phyloP scores from a whole-genome alignment of 108 stramenopile genomes.

The Schizochytrium sp. region DNA sequence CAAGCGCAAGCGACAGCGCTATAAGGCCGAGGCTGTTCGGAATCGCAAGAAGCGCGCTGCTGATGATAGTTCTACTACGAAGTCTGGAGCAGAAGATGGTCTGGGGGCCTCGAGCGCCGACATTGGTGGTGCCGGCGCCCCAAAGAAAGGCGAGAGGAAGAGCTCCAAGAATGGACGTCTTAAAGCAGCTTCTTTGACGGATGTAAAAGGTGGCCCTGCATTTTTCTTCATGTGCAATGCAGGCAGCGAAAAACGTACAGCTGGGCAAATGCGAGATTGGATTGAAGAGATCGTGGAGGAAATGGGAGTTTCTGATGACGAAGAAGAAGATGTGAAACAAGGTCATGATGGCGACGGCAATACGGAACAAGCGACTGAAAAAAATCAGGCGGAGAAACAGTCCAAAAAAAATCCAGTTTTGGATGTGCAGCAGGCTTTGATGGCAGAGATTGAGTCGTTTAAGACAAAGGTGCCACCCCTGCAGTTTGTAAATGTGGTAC shows the following conservation, averaged over 20 bases:
- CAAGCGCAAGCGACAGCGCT: slow-evolving; percentile 51
- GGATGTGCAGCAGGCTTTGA: slow-evolving; percentile 2
- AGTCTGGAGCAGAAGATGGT: too few species aligned
- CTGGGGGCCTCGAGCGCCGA: too few species aligned
- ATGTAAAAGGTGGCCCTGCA: slow-evolving; percentile 2
- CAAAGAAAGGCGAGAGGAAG: not conserved
- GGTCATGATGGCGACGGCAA: not conserved
- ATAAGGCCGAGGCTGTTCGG: slow-evolving; percentile 35
- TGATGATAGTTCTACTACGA: not conserved
- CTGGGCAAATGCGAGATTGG: slow-evolving; percentile 26
- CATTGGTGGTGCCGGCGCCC: too few species aligned
- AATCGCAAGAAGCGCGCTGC: not conserved
- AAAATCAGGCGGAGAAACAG: too few species aligned
- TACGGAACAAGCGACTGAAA: too few species aligned
- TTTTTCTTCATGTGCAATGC: slow-evolving; percentile 3
- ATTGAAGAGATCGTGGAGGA: slow-evolving; percentile 8
- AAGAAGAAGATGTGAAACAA: not conserved
- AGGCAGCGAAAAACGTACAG: slow-evolving; percentile 26
- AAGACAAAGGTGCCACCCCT: not conserved
- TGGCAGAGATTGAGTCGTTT: not conserved
- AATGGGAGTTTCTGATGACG: not conserved
- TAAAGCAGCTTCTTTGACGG: not conserved
- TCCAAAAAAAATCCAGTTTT: not conserved
- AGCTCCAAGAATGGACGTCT: not conserved
- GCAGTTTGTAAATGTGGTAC: not conserved